Percentiles rank a stretch among this genome's conserved stretches.
These are phyloP conservation scores for Ceratobasidium sp. DNA, from an alignment of 1,284 basidiomycete species.

Conservation along the genomic window DNA sequence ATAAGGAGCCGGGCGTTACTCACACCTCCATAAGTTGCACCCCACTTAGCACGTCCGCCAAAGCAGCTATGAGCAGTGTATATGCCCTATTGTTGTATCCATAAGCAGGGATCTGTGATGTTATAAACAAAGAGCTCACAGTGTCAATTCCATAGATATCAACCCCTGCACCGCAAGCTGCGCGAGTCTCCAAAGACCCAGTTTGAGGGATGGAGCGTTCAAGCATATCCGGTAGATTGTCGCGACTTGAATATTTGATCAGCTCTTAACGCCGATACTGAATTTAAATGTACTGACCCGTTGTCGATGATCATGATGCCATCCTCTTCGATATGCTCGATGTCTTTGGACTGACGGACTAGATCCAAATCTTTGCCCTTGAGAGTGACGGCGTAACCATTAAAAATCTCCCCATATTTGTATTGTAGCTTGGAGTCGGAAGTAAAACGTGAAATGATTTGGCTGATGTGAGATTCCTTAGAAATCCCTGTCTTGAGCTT, in stretches of 20 bases:
- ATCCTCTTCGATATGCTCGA: conserved; percentile 43
- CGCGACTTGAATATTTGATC: neutral
- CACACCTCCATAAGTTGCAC: conserved; percentile 55
- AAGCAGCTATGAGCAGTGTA: conserved; percentile 23
- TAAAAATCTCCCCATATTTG: conserved; percentile 41
- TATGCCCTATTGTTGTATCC: conserved; percentile 27
- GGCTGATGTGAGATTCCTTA: conserved; percentile 9
- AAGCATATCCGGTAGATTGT: neutral
- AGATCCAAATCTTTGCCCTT: conserved; percentile 25
- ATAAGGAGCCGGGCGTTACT: conserved; percentile 5
- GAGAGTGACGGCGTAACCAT: conserved; percentile 43
- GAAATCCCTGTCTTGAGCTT: conserved; percentile 19
- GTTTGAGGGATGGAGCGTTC: neutral
- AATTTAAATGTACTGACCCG: neutral
- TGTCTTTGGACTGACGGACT: conserved; percentile 40
- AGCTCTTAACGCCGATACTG: too few species aligned
- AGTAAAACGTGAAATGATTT: conserved; percentile 1
- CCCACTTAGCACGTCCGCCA: conserved; percentile 31
- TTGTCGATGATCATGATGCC: conserved; percentile 11
- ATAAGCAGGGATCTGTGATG: neutral
- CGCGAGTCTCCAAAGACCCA: neutral
- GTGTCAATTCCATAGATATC: conserved; percentile 41
- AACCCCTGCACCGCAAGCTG: conserved; percentile 21
- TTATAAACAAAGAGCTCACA: neutral
- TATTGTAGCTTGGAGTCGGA: conserved; percentile 14